Base-by-base conservation (phyloP, 805 yeast species). In the Lachancea waltii region DNA sequence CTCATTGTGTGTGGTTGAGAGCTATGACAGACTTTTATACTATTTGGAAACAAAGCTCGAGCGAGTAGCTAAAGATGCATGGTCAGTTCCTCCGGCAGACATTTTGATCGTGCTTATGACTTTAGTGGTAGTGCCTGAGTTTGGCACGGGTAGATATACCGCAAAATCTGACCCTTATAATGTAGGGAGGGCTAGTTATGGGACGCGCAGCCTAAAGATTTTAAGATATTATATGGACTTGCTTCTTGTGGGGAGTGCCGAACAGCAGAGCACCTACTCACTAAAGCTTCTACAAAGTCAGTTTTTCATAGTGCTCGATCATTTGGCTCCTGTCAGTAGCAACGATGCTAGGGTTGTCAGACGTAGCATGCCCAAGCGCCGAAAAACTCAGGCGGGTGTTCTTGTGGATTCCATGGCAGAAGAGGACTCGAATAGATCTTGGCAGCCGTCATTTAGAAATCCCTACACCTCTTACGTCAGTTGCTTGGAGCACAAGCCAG, bases 11-110 rank as follows among this genome's bases (percentile, higher is more conserved):
- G 40, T 52, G n/a, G 32, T 64, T 9, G 51, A 58, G 16, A 59
- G 60, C 25, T 67, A 65, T 45, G 66, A 61, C 33, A 56, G 58
- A 48, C 37, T 68, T n/a, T 35, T 70, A 2, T 43, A 57, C 6
- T 57, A 57, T 28, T 38, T 68, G 6, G 72, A 69, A 42, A 47
- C 51, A 5, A 49, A 46, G 27, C 36, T 49, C 19, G 36, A 41
- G 5, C 18, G 37, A 2, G 29, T 4, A 14, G 14, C 10, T 13
- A 7, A 27, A 19, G 22, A 26, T 5, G 7, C 17, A n/a, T 18
- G 21, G n/a, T 19, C 20, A 7, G 52, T 58, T 7, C 72, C 72
- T 0, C 60, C 64, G 1, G 48, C 56, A 16, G 58, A 60, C 19
- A 53, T 63, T 3, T 30, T 67, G 7, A 46, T 59, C 19, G 54